Base-by-base conservation (phyloP, 441 rosid species). In the Gossypium lobatum region DNA sequence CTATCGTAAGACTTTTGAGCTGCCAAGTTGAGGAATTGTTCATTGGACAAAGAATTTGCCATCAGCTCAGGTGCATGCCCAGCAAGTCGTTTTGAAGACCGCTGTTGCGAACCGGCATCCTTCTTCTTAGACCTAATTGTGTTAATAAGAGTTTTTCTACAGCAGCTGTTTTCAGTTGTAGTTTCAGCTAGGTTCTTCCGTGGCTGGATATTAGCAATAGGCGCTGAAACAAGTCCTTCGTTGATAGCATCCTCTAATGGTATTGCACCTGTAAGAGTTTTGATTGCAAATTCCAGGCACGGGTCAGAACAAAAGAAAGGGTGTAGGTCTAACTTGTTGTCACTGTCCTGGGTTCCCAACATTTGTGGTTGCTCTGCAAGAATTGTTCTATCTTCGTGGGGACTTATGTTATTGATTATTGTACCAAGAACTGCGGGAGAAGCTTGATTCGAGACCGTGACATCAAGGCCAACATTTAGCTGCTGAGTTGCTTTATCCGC, bases 1-100 rank as follows among this genome's bases (percentile, higher is more conserved):
- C 16, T 74, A 46, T 23, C 37, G 10, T 50, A n/a, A 28, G 60
- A 59, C 39, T 25, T 76, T 62, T 71, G 17, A 23, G 25, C 31
- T 53, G 79, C 75, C 57, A 14, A 63, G 11, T 48, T 50, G 25
- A 66, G 57, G 69, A 72, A 72, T 66, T 13, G 73, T 48, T 62
- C 63, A 58, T 58, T 23, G 63, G 63, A 58, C 16, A 14, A 58
- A 23, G 16, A 25, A 25, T 73, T 53, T 5, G 60, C 42, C 54
- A 20, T 72, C 34, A 14, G 53, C 72, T 74, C 70, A 54, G 82
- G 65, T 66, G 73, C 60, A 72, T 34, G 54, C 11, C 73, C 83
- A 68, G 81, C 77, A 74, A 77, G 79, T 65, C 77, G 80, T 48
- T 77, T 83, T 3, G 85, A 84, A 62, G 85, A 77, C 6, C 64